Evolutionary conservation across 208 protist genomes (phyloP), one percentile per base, ranked within the genome.

Genomic region (Leishmania major): DNA sequence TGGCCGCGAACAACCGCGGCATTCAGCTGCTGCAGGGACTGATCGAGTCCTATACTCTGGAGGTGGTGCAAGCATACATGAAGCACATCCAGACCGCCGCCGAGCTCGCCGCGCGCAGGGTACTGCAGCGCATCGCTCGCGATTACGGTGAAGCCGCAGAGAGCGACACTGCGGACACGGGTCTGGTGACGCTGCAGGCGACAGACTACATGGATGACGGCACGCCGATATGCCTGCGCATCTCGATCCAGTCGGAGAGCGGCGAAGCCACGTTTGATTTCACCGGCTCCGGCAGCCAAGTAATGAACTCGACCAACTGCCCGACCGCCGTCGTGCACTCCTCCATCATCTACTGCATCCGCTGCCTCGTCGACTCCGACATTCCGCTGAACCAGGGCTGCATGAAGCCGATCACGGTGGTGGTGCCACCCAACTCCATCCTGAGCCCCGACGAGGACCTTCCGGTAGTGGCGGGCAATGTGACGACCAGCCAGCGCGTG

Each of bases 161-260:
- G 2, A 76, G 98, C 19, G 37, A 57, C 69, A 81, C 86, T 8
- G 74, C n/a, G 2, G 55, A 25, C 45, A 73, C 66, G 22, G 77
- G 78, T 19, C 19, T 71, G 11, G 75, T 83, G 37, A 83, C 83
- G 37, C 75, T 86, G 66, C 83, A 86, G 47, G 78, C 83, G 31
- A 45, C 62, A 19, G 98, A 99, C 84, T 95, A 83, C 87, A 99
- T 99, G 98, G 98, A 99, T 89, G 98, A 99, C 81, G 98, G 98
- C 35, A 96, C 96, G 19, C 85, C 84, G 15, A 99, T 99, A 72
- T 47, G 78, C 45, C 88, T 99, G 25, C 79, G 78, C 70, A 87
- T 98, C 73, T 92, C 88, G 15, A 96, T 99, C 67, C 85, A 98
- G 75, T 82, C 80, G 40, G 78, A 87, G 35, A 84, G 88, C 4